Base-by-base conservation (phyloP, 345 rosid species). In the Citrus maxima region DNA sequence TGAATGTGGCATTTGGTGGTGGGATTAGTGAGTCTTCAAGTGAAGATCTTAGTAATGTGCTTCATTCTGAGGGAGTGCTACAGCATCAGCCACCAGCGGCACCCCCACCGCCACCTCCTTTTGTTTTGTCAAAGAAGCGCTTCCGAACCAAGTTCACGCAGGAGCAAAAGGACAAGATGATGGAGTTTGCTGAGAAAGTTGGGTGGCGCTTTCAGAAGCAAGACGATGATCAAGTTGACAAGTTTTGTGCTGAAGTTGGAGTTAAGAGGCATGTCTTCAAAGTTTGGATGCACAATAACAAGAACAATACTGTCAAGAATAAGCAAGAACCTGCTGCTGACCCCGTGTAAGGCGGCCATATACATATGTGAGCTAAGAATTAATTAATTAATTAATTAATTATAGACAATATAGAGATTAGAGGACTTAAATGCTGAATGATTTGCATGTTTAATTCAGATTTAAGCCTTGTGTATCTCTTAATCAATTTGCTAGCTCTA, bases 201-300 rank as follows among this genome's bases (percentile, higher is more conserved):
- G 97, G 93, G 2, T 91, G 97, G 97, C 86, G 94, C 82, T 86
- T 93, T 69, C 88, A 89, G 55, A 88, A 82, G 75, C 94, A 88
- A 81, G 95, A 93, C 1, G 97, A 89, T 13, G 93, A 88, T 6
- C 89, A 88, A 74, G 84, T 93, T 6, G 85, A 88, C 49, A 88
- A 84, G 67, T 90, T 93, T 77, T 93, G 95, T 13, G 79, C 77
- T 7, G 95, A 91, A 59, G 88, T 82, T 74, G 95, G 97, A 4
- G 88, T 93, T 9, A 89, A 82, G 73, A 90, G 95, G 78, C 93
- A 85, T 73, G 95, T 90, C 24, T 90, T 93, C 82, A 91, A 91
- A 80, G 97, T 93, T 9, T 93, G 97, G 97, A 91, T 93, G 97
- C 97, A 93, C 67, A 93, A 93, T 77, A 93, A 93, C 79, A 93